Evolutionary conservation across 345 rosid genomes (phyloP), one percentile per base, ranked within the genome.

Genomic region (Anastatica hierochuntica): DNA sequence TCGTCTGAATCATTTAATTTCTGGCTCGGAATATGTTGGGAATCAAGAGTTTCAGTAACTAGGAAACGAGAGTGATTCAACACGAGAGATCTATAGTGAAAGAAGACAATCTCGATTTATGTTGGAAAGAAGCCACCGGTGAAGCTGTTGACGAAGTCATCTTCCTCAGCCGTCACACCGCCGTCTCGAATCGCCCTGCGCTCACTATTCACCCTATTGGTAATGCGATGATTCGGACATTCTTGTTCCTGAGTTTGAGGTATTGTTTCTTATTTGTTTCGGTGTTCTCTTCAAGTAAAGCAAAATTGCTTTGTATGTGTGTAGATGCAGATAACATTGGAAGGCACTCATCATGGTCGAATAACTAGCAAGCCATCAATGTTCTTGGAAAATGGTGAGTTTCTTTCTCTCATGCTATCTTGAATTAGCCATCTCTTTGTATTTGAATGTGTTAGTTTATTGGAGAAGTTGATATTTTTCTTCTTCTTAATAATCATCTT

Each of bases 241-340:
- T 66, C 72, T 73, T 87, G 78, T 83, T 71, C 96, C 96, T 69
- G 98, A 90, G 62, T 90, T 90, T 72, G 98, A 90, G 92, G 98
- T 82, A 15, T 20, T 36, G 14, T 37, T 11, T 4, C 8, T 13
- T 33, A 3, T 30, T 6, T 21, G 48, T 30, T 1, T 3, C n/a
- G n/a, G n/a, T n/a, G n/a, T 14, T 10, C 29, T 30, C 12, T 53
- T 45, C 30, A 10, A 48, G 55, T 58, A 43, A 42, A 11, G 15
- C 1, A 11, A 24, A 26, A 18, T 49, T 55, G 27, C 34, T 13
- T 61, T 60, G 40, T 43, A 50, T 43, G 36, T 64, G 27, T 55
- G 27, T 24, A 19, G 24, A 6, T 75, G 43, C 26, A 90, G 96
- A 73, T 90, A 42, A 90, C 97, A 53, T 70, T 90, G 77, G 97